A percentile compares a stretch with the other conserved stretches of the same genome.
These are phyloP conservation scores for Globisporangium okanoganense DNA, from an alignment of 352 stramenopile species.

Conservation along the genomic window DNA sequence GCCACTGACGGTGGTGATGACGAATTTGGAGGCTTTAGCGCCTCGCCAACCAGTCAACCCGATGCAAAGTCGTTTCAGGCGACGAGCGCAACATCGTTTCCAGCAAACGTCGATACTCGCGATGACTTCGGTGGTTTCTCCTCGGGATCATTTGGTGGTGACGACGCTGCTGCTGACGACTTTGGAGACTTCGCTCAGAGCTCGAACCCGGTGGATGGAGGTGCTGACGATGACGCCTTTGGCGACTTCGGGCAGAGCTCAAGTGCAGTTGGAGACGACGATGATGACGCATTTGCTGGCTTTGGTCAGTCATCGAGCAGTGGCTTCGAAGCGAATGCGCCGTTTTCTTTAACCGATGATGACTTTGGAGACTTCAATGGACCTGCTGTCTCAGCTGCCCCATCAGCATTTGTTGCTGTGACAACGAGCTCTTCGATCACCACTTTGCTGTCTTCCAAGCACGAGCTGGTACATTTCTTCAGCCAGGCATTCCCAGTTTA, in stretches of 20 bases:
- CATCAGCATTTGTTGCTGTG: neutral
- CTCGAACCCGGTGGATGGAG: neutral
- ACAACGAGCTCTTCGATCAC: neutral
- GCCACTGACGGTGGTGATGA: neutral
- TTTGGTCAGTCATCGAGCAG: neutral
- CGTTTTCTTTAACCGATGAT: neutral
- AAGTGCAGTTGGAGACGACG: conserved; percentile 1
- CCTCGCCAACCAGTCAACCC: neutral
- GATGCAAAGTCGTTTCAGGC: neutral
- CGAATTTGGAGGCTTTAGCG: conserved; percentile 7
- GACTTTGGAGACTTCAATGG: conserved; percentile 16
- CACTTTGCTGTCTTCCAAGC: conserved; percentile 17
- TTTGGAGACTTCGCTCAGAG: conserved; percentile 24
- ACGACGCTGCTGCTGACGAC: conserved; percentile 26
- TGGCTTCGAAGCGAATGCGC: neutral
- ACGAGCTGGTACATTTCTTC: conserved; percentile 36
- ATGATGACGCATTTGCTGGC: neutral
- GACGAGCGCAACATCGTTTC: neutral
- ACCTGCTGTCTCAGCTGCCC: neutral
- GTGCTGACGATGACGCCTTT: conserved; percentile 21
- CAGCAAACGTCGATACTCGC: neutral
- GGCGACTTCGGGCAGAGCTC: conserved; percentile 18
- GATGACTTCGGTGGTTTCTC: conserved; percentile 1
- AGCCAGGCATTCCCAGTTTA: conserved; percentile 26
- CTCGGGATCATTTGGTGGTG: neutral